Base-by-base conservation (phyloP, 2,329 filamentous ascomycete genomes). In the Neoscytalidium dimidiatum region DNA sequence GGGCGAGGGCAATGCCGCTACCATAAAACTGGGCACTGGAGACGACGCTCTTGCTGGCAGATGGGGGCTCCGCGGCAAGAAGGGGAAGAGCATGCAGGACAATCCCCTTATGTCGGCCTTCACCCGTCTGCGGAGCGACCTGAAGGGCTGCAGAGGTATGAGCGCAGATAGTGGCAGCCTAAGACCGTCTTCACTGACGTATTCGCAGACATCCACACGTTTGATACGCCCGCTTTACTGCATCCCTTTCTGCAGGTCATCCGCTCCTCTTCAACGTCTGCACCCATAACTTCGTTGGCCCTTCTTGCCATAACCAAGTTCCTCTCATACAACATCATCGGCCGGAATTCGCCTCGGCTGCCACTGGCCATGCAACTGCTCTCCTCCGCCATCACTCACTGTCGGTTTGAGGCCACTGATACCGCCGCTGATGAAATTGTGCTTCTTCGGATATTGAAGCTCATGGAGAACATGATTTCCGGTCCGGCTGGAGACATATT, bases 401-500 rank as follows among this genome's bases (percentile, higher is more conserved):
- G 95, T 75, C 90, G 96, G 66, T 99, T 99, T 73, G 95, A 98
- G 78, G 94, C 95, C 28, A 97, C 92, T 75, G 95, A 99, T 75
- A 92, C 92, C 19, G 89, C 94, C 0, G 93, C 96, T 67, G 95
- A 97, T 73, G 95, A 99, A 78, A 93, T 98, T 62, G 96, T 99
- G 14, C 85, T 98, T 63, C 82, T 98, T 64, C 90, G 96, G 80
- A 98, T 99, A 71, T 79, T 99, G 66, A 95, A 97, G 75, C 85
- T 99, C 52, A 99, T 99, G 95, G 95, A 99, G 78, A 92, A 93
- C 73, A 97, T 99, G 91, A 90, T 99, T 72, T 96, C 94, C 17
- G 92, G 95, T 0, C 92, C 94, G 0, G 93, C 94, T 31, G 95
- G 95, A 41, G 90, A 96, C 69, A 87, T 98, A 11, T 82, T 99